Evolutionary conservation across 2,329 filamentous ascomycete genomes (phyloP), one percentile per base, ranked within the genome.

Genomic region (Penicillium sumatraense): DNA sequence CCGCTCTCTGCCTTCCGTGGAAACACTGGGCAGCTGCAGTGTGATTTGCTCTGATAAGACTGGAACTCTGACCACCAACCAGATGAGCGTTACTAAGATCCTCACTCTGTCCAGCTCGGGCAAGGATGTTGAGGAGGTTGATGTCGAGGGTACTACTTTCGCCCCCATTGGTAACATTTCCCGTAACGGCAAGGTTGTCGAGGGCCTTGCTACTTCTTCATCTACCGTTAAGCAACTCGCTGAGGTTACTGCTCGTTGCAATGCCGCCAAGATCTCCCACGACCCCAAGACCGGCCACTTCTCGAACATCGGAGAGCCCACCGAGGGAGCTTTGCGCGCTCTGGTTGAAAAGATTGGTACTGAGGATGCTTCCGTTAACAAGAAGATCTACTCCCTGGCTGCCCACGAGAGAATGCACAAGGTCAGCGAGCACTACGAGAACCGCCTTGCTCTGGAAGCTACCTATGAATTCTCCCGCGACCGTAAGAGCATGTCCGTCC

Each of bases 41-140:
- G 93, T 99, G 54, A 97, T 99, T 73, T 99, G 96, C 81, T 99
- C 96, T 3, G 95, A 99, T 82, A 99, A 99, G 83, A 99, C 95
- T 5, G 96, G 95, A 65, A 99, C 95, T 46, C 79, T 99, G 72
- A 99, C 95, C 10, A 99, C 95, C 36, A 99, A 99, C 79, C 93
- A 98, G 78, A 99, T 99, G 95, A 98, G 95, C 71, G 95, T 97
- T 53, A 95, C 88, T 80, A 96, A 93, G 77, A 79, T 98, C 53
- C 90, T 96, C 45, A 91, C 93, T 72, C 82, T 99, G 64, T 88
- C 85, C 67, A 86, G 89, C 63, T 76, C 84, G 56, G 93, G 91
- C 46, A 84, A 80, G 51, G 88, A 85, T 55, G 80, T 98, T 21
- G 90, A 93, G 66, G 93, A 96, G 72, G 83, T 96, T 45, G 88